Evolutionary conservation across 768 basidiomycete genomes (phyloP).

Genomic region (Suillus plorans): DNA sequence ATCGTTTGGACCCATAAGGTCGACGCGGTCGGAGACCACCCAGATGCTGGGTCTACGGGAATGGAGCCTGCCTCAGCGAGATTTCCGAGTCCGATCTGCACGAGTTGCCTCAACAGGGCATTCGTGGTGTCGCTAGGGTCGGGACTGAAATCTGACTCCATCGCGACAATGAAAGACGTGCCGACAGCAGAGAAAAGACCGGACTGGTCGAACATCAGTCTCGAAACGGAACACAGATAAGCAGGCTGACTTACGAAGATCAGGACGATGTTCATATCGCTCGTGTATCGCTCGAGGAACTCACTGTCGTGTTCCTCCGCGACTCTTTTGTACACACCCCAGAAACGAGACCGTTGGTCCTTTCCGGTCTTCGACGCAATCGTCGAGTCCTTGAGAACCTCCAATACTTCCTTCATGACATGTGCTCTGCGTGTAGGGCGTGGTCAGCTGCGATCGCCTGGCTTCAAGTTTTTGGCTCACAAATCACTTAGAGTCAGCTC

Average conservation of each 20-base stretch:
- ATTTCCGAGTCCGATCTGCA: constrained; percentile 4
- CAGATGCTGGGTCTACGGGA: neutral
- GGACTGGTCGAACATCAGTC: constrained; percentile 7
- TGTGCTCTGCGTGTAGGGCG: neutral
- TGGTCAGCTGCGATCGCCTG: neutral
- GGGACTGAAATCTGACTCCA: constrained; percentile 12
- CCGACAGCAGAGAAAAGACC: constrained; percentile 15
- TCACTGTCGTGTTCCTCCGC: constrained; percentile 17
- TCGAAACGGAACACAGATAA: neutral
- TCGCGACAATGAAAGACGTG: constrained; percentile 11
- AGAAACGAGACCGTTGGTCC: constrained; percentile 8
- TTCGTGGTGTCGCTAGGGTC: constrained; percentile 13
- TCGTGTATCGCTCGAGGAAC: constrained; percentile 15
- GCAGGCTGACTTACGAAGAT: constrained; percentile 18
- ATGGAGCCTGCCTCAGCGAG: constrained; percentile 5
- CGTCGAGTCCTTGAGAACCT: neutral
- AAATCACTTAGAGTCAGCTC: neutral
- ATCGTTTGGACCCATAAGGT: constrained; percentile 3
- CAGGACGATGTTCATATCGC: constrained; percentile 18
- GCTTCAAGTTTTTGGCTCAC: neutral
- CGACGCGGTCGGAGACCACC: neutral
- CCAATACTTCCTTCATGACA: neutral
- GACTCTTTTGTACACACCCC: constrained; percentile 13
- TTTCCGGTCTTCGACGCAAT: neutral
- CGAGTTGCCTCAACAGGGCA: constrained; percentile 12